Base-by-base conservation (phyloP, 2,329 filamentous ascomycete species). In the Cucurbitaria berberidis region DNA sequence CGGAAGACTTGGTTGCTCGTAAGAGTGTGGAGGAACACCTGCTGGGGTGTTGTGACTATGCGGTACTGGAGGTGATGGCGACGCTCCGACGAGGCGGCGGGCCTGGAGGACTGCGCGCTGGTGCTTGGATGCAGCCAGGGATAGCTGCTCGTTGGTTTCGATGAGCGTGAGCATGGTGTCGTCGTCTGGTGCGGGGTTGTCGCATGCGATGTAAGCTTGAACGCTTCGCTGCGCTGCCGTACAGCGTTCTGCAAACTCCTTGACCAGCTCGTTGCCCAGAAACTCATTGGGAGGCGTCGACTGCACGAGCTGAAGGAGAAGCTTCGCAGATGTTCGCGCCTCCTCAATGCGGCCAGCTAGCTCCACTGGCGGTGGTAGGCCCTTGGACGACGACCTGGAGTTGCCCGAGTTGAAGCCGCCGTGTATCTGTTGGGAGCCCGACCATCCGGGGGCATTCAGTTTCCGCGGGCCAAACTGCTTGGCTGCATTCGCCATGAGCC, bases 161-260 rank as follows among this genome's bases (percentile, higher is more conserved):
- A 99, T 96, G 57, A 99, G 80, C 13, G 87, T 93, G 70, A 95
- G 87, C 84, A 98, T 91, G 1, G 93, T 98, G 63, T 96, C 89
- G 67, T 96, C 93, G 74, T 98, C 95, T 0, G 93, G 93, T 1
- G 85, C 73, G 0, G 93, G 93, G 70, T 91, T 84, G 51, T 89
- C 87, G 41, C 87, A 85, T 36, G 87, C 82, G 81, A 98, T 96
- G 77, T 96, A 98, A 27, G 82, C 82, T 68, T 97, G 92, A 64
- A 98, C 86, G 69, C 89, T 91, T 48, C 88, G 84, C 46, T 90
- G 88, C 4, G 93, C 93, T 49, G 86, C 84, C 59, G 88, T 86
- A 70, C 93, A 98, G 21, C 95, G 88, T 64, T 95, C 89, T 42
- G 88, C 86, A 72, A 99, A 98, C 77, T 99, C 95, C 70, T 88